A percentile compares a stretch with the other conserved stretches of the same genome.
Conservation (phyloP, 2,329 filamentous ascomycete species). For the Ascochyta rabiei region DNA sequence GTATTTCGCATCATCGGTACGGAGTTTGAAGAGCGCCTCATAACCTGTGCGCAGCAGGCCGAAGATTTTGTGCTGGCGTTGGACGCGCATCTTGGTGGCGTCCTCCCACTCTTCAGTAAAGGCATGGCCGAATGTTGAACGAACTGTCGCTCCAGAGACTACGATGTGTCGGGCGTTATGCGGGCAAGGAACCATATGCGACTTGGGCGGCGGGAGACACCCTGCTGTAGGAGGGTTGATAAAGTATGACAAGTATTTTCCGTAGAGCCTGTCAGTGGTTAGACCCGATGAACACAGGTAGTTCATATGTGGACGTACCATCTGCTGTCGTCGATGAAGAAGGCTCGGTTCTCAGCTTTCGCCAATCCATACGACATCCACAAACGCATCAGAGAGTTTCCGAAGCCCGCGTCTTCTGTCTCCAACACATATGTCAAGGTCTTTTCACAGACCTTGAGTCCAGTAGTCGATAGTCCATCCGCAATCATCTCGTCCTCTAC, state of each 20-base stretch:
- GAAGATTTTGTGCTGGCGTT: slow-evolving; percentile 67
- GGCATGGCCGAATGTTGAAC: slow-evolving; percentile 66
- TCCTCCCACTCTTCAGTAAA: slow-evolving; percentile 62
- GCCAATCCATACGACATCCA: slow-evolving; percentile 87
- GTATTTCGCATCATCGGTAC: slow-evolving; percentile 68
- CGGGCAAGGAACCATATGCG: slow-evolving; percentile 81
- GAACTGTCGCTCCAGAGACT: slow-evolving; percentile 71
- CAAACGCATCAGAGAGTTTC: slow-evolving; percentile 75
- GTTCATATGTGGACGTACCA: slow-evolving; percentile 57
- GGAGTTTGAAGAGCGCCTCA: slow-evolving; percentile 74
- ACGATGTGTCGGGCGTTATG: slow-evolving; percentile 76
- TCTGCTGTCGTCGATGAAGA: slow-evolving; percentile 83
- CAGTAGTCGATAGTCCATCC: slow-evolving; percentile 34
- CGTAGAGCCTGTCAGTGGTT: slow-evolving; percentile 66
- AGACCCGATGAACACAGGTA: slow-evolving; percentile 10
- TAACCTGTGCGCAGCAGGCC: slow-evolving; percentile 72
- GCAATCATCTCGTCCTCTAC: slow-evolving; percentile 46
- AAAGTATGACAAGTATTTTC: slow-evolving; percentile 76
- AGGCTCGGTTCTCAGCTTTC: slow-evolving; percentile 72
- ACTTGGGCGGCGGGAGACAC: slow-evolving; percentile 74
- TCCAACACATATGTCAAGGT: slow-evolving; percentile 82
- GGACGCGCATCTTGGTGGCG: slow-evolving; percentile 56
- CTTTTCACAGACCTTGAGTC: slow-evolving; percentile 66
- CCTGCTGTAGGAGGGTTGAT: slow-evolving; percentile 66
- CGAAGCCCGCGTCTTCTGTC: slow-evolving; percentile 74